A percentile compares a stretch with the other conserved stretches of the same genome.
Conservation (phyloP, 2,329 filamentous ascomycete species). For the Fusarium dlaminii region DNA sequence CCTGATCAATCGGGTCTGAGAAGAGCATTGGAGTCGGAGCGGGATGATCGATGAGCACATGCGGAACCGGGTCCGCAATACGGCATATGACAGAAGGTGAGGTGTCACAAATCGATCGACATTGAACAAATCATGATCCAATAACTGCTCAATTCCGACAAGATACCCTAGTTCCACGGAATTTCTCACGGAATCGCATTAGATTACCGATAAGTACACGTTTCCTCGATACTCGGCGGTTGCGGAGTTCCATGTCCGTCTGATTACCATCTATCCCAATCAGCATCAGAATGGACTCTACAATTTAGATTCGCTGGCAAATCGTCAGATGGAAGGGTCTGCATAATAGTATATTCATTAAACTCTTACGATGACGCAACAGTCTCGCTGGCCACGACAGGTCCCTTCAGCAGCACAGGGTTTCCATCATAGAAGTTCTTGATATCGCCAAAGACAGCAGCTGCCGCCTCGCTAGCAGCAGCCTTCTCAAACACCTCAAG, state of each 20-base stretch:
- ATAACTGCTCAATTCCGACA: background rate
- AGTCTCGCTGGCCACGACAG: constrained; percentile 10
- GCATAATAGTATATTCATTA: background rate
- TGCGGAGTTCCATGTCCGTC: background rate
- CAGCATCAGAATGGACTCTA: background rate
- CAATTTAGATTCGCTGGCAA: background rate
- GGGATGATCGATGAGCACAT: background rate
- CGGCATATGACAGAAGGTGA: background rate
- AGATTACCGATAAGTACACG: background rate
- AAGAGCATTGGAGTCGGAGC: too few species aligned
- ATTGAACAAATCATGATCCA: background rate
- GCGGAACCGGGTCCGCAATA: background rate
- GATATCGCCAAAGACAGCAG: constrained; percentile 37
- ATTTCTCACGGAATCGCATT: background rate
- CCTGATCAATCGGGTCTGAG: background rate
- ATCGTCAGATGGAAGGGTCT: background rate
- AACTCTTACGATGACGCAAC: constrained; percentile 1
- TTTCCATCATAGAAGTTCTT: constrained; percentile 27
- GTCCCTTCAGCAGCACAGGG: constrained; percentile 38
- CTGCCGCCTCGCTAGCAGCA: background rate
- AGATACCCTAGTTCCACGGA: background rate
- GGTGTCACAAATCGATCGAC: background rate
- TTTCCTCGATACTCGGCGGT: background rate
- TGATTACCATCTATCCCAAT: too few species aligned
- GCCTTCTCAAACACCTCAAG: constrained; percentile 32